Evolutionary conservation across 169 alveolate species (phyloP), one percentile per base, ranked within the genome.

Genomic region (Plasmodium relictum): DNA sequence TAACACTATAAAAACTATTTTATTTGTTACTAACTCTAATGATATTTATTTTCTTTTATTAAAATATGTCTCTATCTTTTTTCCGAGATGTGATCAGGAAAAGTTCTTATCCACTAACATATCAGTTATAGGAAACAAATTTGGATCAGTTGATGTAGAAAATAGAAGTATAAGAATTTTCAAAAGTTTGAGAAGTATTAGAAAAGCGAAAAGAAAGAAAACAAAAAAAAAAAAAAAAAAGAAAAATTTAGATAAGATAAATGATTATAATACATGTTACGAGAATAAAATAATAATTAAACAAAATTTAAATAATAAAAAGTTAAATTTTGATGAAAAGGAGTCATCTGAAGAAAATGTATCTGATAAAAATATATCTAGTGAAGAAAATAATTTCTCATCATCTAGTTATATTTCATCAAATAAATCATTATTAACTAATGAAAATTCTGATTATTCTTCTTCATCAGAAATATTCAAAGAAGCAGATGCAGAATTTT

Each of bases 21-120:
- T 76, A 0, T 41, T 76, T 52, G 89, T 76, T 42, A 76, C 89
- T 2, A 76, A 44, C n/a, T 56, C 89, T 12, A 76, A 76, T 76
- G 54, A 63, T 54, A 62, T 76, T 6, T 76, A 76, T 37, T 39
- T 76, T 5, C 48, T 76, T 54, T 9, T 54, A 10, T 48, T 76
- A 44, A 76, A 76, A 31, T 76, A 76, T 48, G 22, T 54, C 9
- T 76, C 89, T 3, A 63, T 76, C 1, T 76, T 76, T 45, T 76
- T 76, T 20, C 89, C 89, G 0, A 14, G 89, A 31, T 44, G 68
- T 48, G 39, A 41, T 26, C 70, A 76, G 52, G 89, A 76, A 45
- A 44, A 5, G 44, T 76, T 37, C 39, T 66, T 76, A 2, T 76
- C 89, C 3, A 58, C 76, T 4, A 76, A 76, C 12, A 63, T 76